These are phyloP conservation scores for Pseudogymnoascus sp. DNA, from an alignment of 2,329 filamentous ascomycete genomes.

Conservation along the genomic window DNA sequence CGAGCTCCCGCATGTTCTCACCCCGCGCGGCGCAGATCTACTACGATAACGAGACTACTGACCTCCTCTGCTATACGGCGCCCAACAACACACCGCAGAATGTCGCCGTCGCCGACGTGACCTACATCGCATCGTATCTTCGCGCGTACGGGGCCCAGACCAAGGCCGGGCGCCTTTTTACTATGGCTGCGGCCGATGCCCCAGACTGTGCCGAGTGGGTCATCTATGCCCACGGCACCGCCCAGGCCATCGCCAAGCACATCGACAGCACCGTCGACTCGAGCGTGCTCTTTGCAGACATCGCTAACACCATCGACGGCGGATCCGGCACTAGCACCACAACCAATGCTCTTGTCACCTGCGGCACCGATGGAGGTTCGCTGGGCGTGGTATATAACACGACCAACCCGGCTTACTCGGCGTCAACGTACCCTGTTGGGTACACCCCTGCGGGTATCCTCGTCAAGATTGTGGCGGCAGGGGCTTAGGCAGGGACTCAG, in stretches of 20 bases:
- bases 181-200: conserved; percentile 13
- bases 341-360: conserved; percentile 22
- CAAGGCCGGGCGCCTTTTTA: conserved; percentile 12
- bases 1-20: not conserved
- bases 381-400: conserved; percentile 17
- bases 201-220: conserved; percentile 19
- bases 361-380: conserved; percentile 22
- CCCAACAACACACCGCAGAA: conserved; percentile 12
- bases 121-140: conserved; percentile 15
- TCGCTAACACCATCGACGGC: conserved; percentile 20
- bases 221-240: conserved; percentile 11
- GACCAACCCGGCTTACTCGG: conserved; percentile 14
- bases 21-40: not conserved
- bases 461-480: too few relatives aligned
- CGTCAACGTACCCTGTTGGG: not conserved
- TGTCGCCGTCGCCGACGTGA: conserved; percentile 11
- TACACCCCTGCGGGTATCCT: not conserved
- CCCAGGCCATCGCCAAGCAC: conserved; percentile 16
- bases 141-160: conserved; percentile 15
- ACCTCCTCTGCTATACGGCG: conserved; percentile 11
- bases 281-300: too few relatives aligned
- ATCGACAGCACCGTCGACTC: conserved; percentile 15
- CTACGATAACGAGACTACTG: not conserved
- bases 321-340: conserved; percentile 17
- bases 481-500: too few relatives aligned